Percentiles rank a stretch among this genome's conserved stretches.
phyloP scores from a whole-genome alignment of 2,329 filamentous ascomycete species.

The Microascus cirrosus region DNA sequence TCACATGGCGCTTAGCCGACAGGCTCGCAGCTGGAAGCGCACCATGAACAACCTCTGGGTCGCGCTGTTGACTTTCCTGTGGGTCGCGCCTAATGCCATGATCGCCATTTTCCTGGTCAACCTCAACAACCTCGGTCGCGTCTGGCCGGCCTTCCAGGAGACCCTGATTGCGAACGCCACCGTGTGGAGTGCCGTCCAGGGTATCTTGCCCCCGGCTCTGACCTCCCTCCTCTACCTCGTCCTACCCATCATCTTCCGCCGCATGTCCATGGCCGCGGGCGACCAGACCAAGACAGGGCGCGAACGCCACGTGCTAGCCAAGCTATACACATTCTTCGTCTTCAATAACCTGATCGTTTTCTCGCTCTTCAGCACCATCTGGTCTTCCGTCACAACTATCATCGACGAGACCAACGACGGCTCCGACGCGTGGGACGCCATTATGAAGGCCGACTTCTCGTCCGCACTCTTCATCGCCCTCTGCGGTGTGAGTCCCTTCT shows the following conservation, averaged over 20 bases:
- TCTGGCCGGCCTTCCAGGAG: slow-evolving; percentile 66
- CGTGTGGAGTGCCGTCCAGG: slow-evolving; percentile 82
- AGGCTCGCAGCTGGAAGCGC: slow-evolving; percentile 58
- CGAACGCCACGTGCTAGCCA: slow-evolving; percentile 81
- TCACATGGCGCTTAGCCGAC: slow-evolving; percentile 66
- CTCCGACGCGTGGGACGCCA: slow-evolving; percentile 55
- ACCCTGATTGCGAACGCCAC: slow-evolving; percentile 51
- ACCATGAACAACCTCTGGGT: slow-evolving; percentile 82
- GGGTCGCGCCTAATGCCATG: slow-evolving; percentile 85
- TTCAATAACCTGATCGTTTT: slow-evolving; percentile 96
- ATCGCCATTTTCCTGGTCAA: slow-evolving; percentile 92
- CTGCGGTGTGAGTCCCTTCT: slow-evolving; percentile 77
- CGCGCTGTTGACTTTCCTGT: slow-evolving; percentile 65
- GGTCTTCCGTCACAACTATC: slow-evolving; percentile 59
- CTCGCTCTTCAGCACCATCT: slow-evolving; percentile 78
- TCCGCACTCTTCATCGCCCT: slow-evolving; percentile 58
- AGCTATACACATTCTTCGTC: slow-evolving; percentile 90
- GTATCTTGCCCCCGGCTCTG: slow-evolving; percentile 78
- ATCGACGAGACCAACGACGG: slow-evolving; percentile 45
- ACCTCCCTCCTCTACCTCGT: slow-evolving; percentile 81
- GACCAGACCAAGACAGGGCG: slow-evolving; percentile 87
- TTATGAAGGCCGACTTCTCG: slow-evolving; percentile 53
- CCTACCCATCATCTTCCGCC: slow-evolving; percentile 83
- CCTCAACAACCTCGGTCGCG: slow-evolving; percentile 62
- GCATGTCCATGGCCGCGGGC: slow-evolving; percentile 70